Evolutionary conservation across 2,329 filamentous ascomycete species (phyloP).

Genomic region (Verticillium longisporum): DNA sequence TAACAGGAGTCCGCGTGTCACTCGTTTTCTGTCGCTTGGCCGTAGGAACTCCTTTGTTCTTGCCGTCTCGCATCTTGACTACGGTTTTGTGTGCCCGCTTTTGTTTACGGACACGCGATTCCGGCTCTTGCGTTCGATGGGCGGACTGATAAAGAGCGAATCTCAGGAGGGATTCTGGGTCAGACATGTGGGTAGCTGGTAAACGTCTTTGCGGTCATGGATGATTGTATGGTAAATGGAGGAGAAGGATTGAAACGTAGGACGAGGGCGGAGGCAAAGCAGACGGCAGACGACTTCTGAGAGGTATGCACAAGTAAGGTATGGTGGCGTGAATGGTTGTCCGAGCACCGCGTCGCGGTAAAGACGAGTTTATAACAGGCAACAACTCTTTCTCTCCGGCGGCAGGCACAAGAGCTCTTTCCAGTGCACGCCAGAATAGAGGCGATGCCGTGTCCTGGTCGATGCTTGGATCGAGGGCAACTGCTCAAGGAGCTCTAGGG

Average conservation of each 20-base stretch:
- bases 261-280: background rate
- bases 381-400: too few relatives aligned
- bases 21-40: background rate
- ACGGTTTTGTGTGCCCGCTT: background rate
- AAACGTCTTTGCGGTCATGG: background rate
- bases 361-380: too few relatives aligned
- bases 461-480: too few relatives aligned
- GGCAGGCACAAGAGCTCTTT: too few relatives aligned
- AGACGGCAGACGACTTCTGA: background rate
- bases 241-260: background rate
- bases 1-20: background rate
- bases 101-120: background rate
- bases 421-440: too few relatives aligned
- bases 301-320: too few relatives aligned
- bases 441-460: too few relatives aligned
- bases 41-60: background rate
- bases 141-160: background rate
- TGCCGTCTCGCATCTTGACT: background rate
- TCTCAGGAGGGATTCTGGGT: background rate
- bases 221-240: background rate
- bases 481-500: too few relatives aligned
- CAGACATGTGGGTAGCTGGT: background rate
- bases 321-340: too few relatives aligned
- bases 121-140: background rate
- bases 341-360: too few relatives aligned